Evolutionary conservation across 2,329 filamentous ascomycete genomes (phyloP), one percentile per base, ranked within the genome.

Genomic region (Trichothecium roseum): DNA sequence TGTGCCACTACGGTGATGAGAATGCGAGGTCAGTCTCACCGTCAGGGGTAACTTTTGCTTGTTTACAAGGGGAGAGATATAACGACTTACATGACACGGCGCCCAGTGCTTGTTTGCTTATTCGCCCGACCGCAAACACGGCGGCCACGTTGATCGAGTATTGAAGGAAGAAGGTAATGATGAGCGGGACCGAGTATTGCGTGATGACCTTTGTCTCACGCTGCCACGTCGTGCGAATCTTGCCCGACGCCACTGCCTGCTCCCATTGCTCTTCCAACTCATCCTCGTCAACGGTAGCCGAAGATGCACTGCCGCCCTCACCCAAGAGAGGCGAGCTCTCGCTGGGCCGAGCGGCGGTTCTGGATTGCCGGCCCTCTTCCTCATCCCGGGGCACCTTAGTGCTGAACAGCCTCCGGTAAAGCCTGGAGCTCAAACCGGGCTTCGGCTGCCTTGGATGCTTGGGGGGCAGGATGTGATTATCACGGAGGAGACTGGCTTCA

Each of bases 181-280:
- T 74, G 34, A 89, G 61, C 1, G 83, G 83, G 20, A 69, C 64
- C 3, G 82, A 80, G 53, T 88, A 88, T 42, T 71, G 68, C 20
- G 71, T 63, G 28, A 96, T 69, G 1, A 87, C 87, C 62, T 88
- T 87, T 29, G 82, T 69, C 64, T 96, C 89, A 42, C 88, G 77
- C 56, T 83, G 80, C 87, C 88, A 96, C 5, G 86, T 93, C 4
- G 88, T 95, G 36, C 81, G 79, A 44, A 96, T 88, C 51, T 78
- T 73, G 9, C 87, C 86, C 0, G 81, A 74, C 1, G 76, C 72
- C 9, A 95, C 83, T 0, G 88, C 89, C 42, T 87, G 82, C 42
- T 89, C 81, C 86, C 86, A 94, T 51, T 84, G 81, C 48, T 77
- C 70, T 45, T 81, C 74, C 34, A 88, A 65, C 14, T 32, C 36